Base-by-base conservation (phyloP, 2,329 filamentous ascomycete species). In the Sarocladium oryzae region DNA sequence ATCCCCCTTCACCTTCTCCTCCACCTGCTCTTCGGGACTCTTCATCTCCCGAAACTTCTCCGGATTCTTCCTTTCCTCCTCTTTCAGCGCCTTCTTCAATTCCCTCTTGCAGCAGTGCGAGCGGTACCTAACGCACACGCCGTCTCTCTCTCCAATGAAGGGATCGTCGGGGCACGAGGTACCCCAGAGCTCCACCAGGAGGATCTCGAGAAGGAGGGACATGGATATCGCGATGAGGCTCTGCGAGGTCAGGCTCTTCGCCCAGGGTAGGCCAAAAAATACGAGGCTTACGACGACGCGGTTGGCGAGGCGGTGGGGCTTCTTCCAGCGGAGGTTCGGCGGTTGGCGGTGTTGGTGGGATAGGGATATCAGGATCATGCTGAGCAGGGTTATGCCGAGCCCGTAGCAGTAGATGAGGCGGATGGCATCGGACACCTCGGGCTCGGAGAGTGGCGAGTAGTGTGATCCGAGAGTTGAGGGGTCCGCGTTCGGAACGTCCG, bases 401-500 rank as follows among this genome's bases (percentile, higher is more conserved):
- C 82, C 82, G n/a, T 70, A 73, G 61, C 81, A 85, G 63, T 85
- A 85, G 63, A 81, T 85, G 71, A 79, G 82, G 13, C 79, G 72
- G 16, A 84, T 69, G 2, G 78, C 80, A 7, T 63, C 54, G 5
- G 68, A 60, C n/a, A 85, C 66, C n/a, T 78, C 67, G 0, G 65
- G 63, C 51, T 77, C 74, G 1, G 77, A 76, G 41, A 72, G 70
- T 1, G 65, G 63, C 18, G 69, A 64, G 58, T 82, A 84, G 13
- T 67, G 61, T 24, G 76, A 72, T 6, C 74, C 76, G 0, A 85
- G 66, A 28, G 70, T 66, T 8, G 78, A 67, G 1, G 70, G 54
- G 32, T 78, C 66, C 1, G 78, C 65, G 53, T 76, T 65, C 2
- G 66, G 56, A 32, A 69, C 73, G 61, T 86, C 82, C 50, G 77